phyloP scores from a whole-genome alignment of 176 grass and related monocot genomes.

The Panicum miliaceum region DNA sequence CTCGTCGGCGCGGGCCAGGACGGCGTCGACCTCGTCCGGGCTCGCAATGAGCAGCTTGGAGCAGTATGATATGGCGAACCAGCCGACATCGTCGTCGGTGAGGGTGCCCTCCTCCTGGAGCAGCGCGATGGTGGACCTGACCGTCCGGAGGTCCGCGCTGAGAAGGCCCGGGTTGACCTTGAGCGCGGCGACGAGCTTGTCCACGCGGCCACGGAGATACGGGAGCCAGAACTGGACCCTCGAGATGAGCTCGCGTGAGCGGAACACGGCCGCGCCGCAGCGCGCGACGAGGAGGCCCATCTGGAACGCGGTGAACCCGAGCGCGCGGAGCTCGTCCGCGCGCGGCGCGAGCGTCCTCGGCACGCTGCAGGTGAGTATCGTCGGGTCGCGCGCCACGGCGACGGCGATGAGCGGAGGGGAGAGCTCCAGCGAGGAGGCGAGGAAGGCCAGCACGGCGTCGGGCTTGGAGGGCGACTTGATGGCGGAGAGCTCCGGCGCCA shows the following conservation, averaged over 20 bases:
- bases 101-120: conserved; percentile 41
- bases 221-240: conserved; percentile 44
- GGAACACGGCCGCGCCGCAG: conserved; percentile 33
- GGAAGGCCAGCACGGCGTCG: conserved; percentile 52
- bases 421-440: conserved; percentile 38
- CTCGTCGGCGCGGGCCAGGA: conserved; percentile 36
- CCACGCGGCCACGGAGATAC: conserved; percentile 16
- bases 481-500: conserved; percentile 29
- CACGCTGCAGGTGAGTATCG: conserved; percentile 42
- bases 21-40: conserved; percentile 11
- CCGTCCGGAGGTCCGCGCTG: conserved; percentile 20
- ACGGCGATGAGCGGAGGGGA: conserved; percentile 30
- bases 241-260: conserved; percentile 11
- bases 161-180: conserved; percentile 41
- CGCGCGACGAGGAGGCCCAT: conserved; percentile 30
- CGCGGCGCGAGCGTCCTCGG: conserved; percentile 47
- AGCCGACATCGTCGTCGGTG: conserved; percentile 40
- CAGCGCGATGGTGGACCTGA: conserved; percentile 42
- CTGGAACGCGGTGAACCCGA: conserved; percentile 49
- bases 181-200: conserved; percentile 43
- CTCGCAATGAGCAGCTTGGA: conserved; percentile 43
- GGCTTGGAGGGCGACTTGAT: conserved; percentile 45
- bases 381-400: conserved; percentile 31
- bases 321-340: conserved; percentile 16
- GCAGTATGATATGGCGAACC: conserved; percentile 27